A percentile compares a stretch with the other conserved stretches of the same genome.
These are phyloP conservation scores for Acer yangbiense DNA, from an alignment of 345 rosid species.

Conservation along the genomic window DNA sequence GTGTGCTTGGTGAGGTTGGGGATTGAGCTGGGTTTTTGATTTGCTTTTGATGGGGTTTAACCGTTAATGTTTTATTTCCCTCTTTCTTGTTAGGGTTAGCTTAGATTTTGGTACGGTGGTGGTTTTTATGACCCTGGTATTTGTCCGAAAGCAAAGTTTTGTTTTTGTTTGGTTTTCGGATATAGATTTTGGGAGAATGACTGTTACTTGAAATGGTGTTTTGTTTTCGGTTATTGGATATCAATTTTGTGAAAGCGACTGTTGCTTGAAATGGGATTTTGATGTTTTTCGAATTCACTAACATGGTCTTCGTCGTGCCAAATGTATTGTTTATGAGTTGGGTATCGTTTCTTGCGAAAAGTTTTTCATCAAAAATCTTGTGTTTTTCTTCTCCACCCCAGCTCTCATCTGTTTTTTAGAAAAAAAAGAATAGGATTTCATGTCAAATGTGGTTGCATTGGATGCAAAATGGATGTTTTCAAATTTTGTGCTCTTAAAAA, in stretches of 20 bases:
- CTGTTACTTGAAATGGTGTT: too few relatives aligned
- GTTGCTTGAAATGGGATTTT: neutral
- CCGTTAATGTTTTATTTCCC: conserved; percentile 5
- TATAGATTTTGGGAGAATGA: neutral
- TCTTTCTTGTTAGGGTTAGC: neutral
- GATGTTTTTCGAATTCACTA: neutral
- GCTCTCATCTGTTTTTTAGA: neutral
- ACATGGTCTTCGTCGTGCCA: neutral
- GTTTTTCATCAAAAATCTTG: neutral
- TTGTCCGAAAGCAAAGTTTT: neutral
- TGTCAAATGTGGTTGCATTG: neutral
- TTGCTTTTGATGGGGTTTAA: conserved; percentile 20
- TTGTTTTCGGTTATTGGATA: neutral
- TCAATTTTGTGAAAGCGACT: neutral
- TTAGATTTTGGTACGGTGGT: conserved; percentile 19
- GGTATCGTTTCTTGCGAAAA: too few relatives aligned
- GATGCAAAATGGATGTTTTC: neutral
- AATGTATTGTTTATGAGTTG: too few relatives aligned
- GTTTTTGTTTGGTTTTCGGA: neutral
- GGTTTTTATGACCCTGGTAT: neutral
- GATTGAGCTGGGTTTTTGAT: conserved; percentile 25
- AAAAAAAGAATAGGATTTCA: neutral
- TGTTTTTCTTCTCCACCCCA: neutral
- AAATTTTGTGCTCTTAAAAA: too few relatives aligned
- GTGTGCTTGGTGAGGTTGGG: conserved; percentile 16